Evolutionary conservation across 345 rosid genomes (phyloP).

Genomic region (Citropsis articulata): DNA sequence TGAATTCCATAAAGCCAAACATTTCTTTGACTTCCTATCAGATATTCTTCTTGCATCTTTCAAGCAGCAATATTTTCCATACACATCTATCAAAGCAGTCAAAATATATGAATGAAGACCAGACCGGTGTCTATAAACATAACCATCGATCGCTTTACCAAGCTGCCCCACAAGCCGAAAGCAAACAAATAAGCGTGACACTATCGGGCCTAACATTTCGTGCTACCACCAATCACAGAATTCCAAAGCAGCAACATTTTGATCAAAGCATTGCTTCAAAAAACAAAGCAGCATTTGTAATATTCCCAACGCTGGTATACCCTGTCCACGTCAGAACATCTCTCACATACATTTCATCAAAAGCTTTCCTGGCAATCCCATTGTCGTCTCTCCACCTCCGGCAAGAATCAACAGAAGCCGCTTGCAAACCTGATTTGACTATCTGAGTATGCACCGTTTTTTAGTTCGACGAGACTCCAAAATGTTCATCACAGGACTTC

Average conservation of each 20-base stretch:
- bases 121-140: slow-evolving; percentile 39
- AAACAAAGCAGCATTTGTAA: no score
- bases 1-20: slow-evolving; percentile 66
- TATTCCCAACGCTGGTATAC: no score
- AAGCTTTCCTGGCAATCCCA: no score
- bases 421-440: slow-evolving; percentile 23
- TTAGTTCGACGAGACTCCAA: slow-evolving; percentile 30
- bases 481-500: no score
- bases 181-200: slow-evolving; percentile 60
- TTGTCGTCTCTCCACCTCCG: no score
- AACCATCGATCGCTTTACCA: slow-evolving; percentile 66
- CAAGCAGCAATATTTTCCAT: slow-evolving; percentile 80
- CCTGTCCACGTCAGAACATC: no score
- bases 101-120: slow-evolving; percentile 42
- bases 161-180: slow-evolving; percentile 75
- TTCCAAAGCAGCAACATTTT: no score
- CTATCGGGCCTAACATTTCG: slow-evolving; percentile 46
- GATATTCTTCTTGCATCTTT: slow-evolving; percentile 40
- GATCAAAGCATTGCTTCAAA: no score
- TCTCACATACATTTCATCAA: no score
- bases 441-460: slow-evolving; percentile 58
- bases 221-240: no score
- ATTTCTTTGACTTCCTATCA: slow-evolving; percentile 36
- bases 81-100: slow-evolving; percentile 67
- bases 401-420: no score